Percentiles rank a stretch among this genome's conserved stretches.
Conservation (phyloP, 2,329 filamentous ascomycete species). For the Lecanicillium sp. region DNA sequence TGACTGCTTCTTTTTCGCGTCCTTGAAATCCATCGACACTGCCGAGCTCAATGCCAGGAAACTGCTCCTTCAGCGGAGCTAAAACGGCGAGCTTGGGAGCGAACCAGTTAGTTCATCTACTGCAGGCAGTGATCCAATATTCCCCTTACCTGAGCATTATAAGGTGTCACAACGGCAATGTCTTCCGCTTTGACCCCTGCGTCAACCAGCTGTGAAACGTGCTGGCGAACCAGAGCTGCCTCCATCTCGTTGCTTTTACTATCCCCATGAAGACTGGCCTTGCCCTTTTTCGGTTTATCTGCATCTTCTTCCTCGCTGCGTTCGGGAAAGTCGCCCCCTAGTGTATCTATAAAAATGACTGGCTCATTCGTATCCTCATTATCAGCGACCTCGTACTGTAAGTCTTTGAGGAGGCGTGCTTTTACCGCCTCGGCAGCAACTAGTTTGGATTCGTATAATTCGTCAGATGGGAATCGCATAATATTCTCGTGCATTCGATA, state of each 20-base stretch:
- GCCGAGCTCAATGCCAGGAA: conserved; percentile 83
- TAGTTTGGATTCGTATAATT: conserved; percentile 76
- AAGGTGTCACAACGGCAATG: conserved; percentile 90
- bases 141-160: conserved; percentile 74
- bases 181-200: conserved; percentile 75
- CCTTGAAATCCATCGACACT: conserved; percentile 97
- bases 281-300: conserved; percentile 33
- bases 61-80: conserved; percentile 70
- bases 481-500: conserved; percentile 97
- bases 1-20: conserved; percentile 89
- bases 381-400: conserved; percentile 69
- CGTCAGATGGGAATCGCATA: conserved; percentile 86
- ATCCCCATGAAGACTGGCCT: conserved; percentile 36
- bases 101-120: too few species aligned
- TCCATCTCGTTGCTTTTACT: conserved; percentile 94
- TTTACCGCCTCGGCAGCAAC: conserved; percentile 75
- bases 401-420: conserved; percentile 61
- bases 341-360: conserved; percentile 90
- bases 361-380: conserved; percentile 84
- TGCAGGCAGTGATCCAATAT: not conserved
- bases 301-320: conserved; percentile 65
- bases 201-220: conserved; percentile 67
- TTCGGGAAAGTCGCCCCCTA: conserved; percentile 87
- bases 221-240: conserved; percentile 67
- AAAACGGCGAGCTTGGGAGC: conserved; percentile 63